Evolutionary conservation across 345 rosid species (phyloP).

Genomic region (Euphorbia peplus): DNA sequence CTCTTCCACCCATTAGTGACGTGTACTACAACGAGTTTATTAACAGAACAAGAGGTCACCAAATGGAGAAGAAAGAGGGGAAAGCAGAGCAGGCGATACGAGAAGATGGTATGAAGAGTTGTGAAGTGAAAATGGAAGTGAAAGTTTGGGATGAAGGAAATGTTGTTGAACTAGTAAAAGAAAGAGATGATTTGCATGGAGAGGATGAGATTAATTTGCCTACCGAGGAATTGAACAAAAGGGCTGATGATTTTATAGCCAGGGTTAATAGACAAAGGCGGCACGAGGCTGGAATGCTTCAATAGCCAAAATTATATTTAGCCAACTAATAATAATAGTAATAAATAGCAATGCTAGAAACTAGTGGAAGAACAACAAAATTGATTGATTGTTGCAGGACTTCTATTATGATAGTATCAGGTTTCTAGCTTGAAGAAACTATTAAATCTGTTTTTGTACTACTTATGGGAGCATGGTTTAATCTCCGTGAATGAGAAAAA

Average conservation of each 20-base stretch:
- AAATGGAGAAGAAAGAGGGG: constrained; percentile 10
- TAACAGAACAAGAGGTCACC: constrained; percentile 21
- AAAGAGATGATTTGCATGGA: constrained; percentile 13
- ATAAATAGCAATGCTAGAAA: not conserved
- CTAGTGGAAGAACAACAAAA: constrained; percentile 4
- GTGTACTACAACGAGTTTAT: constrained; percentile 37
- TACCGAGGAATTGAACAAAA: constrained; percentile 50
- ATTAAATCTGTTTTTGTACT: constrained; percentile 6
- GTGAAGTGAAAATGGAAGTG: constrained; percentile 9
- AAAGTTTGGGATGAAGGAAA: constrained; percentile 7
- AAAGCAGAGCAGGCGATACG: constrained; percentile 13
- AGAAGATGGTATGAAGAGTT: constrained; percentile 14
- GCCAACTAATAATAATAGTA: no score
- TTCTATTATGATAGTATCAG: no score
- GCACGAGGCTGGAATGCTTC: constrained; percentile 38
- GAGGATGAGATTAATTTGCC: constrained; percentile 28
- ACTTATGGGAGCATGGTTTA: not conserved
- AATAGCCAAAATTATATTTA: not conserved
- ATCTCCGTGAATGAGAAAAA: not conserved
- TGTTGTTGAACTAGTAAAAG: not conserved
- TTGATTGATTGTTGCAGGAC: not conserved
- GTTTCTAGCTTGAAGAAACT: not conserved
- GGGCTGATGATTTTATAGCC: constrained; percentile 69
- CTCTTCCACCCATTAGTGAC: constrained; percentile 24
- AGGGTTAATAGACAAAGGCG: constrained; percentile 54